Conservation (phyloP, 805 yeast species). For the Suhomyces sp. region DNA sequence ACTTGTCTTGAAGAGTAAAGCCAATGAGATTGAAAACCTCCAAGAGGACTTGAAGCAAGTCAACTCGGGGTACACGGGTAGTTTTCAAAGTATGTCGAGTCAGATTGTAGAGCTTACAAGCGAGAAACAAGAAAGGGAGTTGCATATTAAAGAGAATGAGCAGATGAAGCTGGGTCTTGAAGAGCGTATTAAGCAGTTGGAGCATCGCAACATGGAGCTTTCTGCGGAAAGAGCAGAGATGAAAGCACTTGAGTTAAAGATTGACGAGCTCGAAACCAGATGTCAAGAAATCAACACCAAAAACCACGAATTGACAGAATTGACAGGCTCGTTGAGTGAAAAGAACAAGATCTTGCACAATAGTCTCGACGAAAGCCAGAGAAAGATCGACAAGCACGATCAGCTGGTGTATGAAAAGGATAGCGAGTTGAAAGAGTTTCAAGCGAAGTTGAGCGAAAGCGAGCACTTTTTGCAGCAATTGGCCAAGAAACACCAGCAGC, state of each 20-base stretch:
- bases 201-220: background rate
- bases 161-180: background rate
- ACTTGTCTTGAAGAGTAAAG: background rate
- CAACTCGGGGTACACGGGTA: background rate
- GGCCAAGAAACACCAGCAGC: background rate
- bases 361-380: background rate
- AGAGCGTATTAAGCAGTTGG: background rate
- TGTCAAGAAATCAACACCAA: background rate
- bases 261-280: background rate
- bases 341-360: background rate
- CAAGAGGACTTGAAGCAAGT: background rate
- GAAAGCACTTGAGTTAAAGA: background rate
- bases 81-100: background rate
- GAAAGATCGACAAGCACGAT: background rate
- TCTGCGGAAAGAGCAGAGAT: background rate
- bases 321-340: background rate
- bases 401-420: background rate
- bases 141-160: background rate
- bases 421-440: background rate
- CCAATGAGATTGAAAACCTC: background rate
- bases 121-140: background rate
- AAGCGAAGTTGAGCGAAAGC: background rate
- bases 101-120: background rate
- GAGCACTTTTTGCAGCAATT: background rate
- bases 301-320: background rate